Base-by-base conservation (phyloP, 2,329 filamentous ascomycete genomes). In the Chaetomium sp. region DNA sequence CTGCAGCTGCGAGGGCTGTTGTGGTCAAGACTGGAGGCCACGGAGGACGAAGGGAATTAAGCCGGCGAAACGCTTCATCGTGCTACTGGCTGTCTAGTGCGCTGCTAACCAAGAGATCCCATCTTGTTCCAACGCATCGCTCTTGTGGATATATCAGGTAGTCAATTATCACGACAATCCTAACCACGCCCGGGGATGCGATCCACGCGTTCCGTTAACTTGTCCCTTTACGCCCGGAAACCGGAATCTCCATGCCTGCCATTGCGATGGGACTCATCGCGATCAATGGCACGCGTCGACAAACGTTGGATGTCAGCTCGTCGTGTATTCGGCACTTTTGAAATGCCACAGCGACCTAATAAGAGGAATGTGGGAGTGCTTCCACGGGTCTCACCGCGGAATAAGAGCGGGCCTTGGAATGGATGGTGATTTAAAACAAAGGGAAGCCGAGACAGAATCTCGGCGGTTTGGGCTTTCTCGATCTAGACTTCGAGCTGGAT, bases 81-180 rank as follows among this genome's bases (percentile, higher is more conserved):
- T 65, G 60, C 21, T 60, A 16, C 53, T 45, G 47, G 62, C 57
- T 53, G 7, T 61, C 49, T 49, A 60, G 27, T 58, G 49, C 54
- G 49, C 13, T 66, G 55, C 42, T 57, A 49, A 29, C 50, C 47
- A 55, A 4, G 23, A 45, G n/a, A 10, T 19, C 27, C 4, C 23
- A 13, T 21, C 13, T 27, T 42, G 29, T 13, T 16, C 9, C 1
- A n/a, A 27, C 27, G n/a, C 50, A n/a, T 45, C 45, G 23, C 16
- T 19, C 53, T 42, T 33, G 31, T 45, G 29, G 49, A 64, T 65
- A 67, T 67, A 68, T n/a, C n/a, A n/a, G n/a, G n/a, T 69, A 66
- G 13, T 23, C 27, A 13, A 4, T 42, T 9, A 31, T 53, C 23
- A 19, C 33, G 12, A 54, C 16, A 33, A 27, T 50, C 38, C 29